These are phyloP conservation scores for Lasiodiplodia hormozganensis DNA, from an alignment of 2,329 filamentous ascomycete species.

Conservation along the genomic window DNA sequence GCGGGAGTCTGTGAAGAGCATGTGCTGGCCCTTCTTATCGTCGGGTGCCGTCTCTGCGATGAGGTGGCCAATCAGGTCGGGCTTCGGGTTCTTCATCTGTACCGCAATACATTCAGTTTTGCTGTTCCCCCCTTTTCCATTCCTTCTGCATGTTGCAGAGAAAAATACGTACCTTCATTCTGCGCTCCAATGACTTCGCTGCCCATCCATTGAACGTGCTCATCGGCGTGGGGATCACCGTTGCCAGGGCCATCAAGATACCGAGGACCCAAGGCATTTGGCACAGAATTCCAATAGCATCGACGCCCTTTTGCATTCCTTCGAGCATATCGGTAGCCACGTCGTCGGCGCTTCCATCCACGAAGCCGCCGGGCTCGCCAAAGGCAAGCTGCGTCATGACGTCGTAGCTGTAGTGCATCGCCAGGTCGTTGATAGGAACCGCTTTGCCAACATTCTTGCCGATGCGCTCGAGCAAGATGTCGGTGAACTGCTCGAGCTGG, in stretches of 20 bases:
- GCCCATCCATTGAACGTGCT: constrained; percentile 13
- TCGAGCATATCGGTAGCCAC: constrained; percentile 47
- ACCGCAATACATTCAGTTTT: not conserved
- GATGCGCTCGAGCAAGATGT: constrained; percentile 4
- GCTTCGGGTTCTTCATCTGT: constrained; percentile 31
- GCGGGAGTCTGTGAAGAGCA: constrained; percentile 18
- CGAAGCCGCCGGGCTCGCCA: constrained; percentile 54
- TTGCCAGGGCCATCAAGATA: constrained; percentile 4
- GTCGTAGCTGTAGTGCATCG: constrained; percentile 57
- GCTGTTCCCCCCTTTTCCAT: not conserved
- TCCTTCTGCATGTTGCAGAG: not conserved
- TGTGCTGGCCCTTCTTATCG: constrained; percentile 6
- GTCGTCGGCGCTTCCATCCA: not conserved
- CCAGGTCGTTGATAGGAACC: constrained; percentile 4
- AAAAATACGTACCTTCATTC: constrained; percentile 2
- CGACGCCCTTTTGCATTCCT: constrained; percentile 50
- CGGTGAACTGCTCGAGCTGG: constrained; percentile 1
- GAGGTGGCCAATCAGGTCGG: constrained; percentile 37
- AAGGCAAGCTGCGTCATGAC: constrained; percentile 56
- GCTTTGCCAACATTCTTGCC: not conserved
- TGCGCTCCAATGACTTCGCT: constrained; percentile 6
- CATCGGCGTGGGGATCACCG: constrained; percentile 14
- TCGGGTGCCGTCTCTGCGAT: constrained; percentile 30
- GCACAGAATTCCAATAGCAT: constrained; percentile 31
- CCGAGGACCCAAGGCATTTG: constrained; percentile 16